These are phyloP conservation scores for Dendrostoma leiphaemia DNA, from an alignment of 2,329 filamentous ascomycete genomes.

Conservation along the genomic window DNA sequence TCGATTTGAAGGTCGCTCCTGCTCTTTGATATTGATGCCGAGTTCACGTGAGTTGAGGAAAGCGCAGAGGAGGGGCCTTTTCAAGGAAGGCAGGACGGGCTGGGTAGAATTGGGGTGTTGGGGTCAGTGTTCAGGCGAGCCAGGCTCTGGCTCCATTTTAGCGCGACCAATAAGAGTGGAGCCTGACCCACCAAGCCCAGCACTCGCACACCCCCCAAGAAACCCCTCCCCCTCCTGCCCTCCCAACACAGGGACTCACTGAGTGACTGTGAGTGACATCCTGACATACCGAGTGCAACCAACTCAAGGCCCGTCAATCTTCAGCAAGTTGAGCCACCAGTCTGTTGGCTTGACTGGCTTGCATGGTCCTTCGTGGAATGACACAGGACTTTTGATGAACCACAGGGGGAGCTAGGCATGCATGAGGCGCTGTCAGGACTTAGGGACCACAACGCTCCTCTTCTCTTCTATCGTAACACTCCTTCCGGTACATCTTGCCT, in stretches of 20 bases:
- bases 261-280: neutral
- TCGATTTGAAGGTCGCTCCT: constrained; percentile 1
- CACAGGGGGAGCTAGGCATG: neutral
- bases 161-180: no score
- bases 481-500: no score
- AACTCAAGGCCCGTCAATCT: constrained; percentile 5
- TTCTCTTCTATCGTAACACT: neutral
- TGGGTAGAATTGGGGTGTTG: no score
- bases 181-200: no score
- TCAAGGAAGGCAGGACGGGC: constrained; percentile 3
- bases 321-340: constrained; percentile 5
- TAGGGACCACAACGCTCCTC: neutral
- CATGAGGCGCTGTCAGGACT: neutral
- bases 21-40: constrained; percentile 17
- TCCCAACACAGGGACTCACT: constrained; percentile 1
- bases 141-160: no score
- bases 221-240: no score
- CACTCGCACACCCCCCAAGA: no score
- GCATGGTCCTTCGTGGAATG: constrained; percentile 11
- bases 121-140: no score
- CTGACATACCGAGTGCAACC: neutral
- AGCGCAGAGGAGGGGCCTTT: constrained; percentile 6
- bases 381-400: neutral
- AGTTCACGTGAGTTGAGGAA: constrained; percentile 7
- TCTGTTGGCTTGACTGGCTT: constrained; percentile 7